Evolutionary conservation across 495 filamentous ascomycete species (phyloP).

Genomic region (Cairneyella variabilis): DNA sequence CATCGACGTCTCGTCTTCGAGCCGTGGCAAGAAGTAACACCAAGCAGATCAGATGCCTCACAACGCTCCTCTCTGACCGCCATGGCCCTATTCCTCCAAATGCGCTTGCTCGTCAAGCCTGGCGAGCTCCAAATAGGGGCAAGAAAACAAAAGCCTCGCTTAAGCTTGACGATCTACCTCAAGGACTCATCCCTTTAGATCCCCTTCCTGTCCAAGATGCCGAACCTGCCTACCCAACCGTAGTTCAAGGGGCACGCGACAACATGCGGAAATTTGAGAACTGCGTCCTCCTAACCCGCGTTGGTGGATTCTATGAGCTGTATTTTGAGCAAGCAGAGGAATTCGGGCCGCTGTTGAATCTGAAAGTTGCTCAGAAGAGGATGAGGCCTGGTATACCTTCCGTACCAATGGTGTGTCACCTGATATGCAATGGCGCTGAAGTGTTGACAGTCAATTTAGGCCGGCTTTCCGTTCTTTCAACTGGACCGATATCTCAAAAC

Average conservation of each 20-base stretch:
- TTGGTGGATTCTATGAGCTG: slow-evolving; percentile 95
- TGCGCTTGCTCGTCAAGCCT: too few relatives aligned
- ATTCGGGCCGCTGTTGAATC: slow-evolving; percentile 75
- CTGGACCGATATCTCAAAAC: slow-evolving; percentile 88
- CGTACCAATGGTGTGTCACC: too few relatives aligned
- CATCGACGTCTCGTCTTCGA: too few relatives aligned
- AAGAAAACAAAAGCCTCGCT: slow-evolving; percentile 28
- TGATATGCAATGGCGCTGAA: too few relatives aligned
- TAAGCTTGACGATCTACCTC: slow-evolving; percentile 22
- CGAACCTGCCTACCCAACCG: slow-evolving; percentile 69
- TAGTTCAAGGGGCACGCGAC: slow-evolving; percentile 81
- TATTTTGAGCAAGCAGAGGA: slow-evolving; percentile 94
- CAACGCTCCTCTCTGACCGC: too few relatives aligned
- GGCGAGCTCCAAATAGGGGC: slow-evolving; percentile 19
- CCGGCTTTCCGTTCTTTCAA: slow-evolving; percentile 91
- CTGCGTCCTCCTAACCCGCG: slow-evolving; percentile 83
- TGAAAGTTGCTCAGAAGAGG: slow-evolving; percentile 82
- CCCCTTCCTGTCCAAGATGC: slow-evolving; percentile 16
- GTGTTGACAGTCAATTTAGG: too few relatives aligned
- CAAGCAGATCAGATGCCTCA: too few relatives aligned
- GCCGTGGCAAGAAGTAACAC: too few relatives aligned
- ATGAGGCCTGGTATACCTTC: slow-evolving; percentile 64
- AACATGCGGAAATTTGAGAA: slow-evolving; percentile 89
- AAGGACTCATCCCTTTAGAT: slow-evolving; percentile 21
- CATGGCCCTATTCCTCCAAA: too few relatives aligned